A percentile compares a stretch with the other conserved stretches of the same genome.
Conservation (phyloP, 2,329 filamentous ascomycete genomes). For the Phialophora expanda region DNA sequence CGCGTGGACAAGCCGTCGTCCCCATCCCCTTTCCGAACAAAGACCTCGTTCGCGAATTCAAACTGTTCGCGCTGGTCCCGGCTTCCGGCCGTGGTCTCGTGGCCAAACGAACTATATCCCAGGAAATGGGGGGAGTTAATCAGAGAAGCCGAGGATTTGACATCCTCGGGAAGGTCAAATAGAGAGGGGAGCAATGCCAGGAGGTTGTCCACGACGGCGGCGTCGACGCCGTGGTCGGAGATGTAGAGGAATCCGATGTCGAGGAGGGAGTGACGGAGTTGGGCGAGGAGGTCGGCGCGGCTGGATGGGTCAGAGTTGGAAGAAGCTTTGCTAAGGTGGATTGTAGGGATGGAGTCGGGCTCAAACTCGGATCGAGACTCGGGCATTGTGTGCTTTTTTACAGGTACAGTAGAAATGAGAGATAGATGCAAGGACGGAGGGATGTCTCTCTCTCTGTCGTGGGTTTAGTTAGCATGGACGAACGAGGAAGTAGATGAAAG, state of each 20-base stretch:
- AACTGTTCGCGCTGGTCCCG: constrained; percentile 63
- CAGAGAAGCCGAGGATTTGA: constrained; percentile 39
- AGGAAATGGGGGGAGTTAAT: constrained; percentile 65
- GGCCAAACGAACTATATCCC: constrained; percentile 62
- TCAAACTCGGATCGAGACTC: background rate
- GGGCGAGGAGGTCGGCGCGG: constrained; percentile 22
- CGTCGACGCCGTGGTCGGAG: constrained; percentile 38
- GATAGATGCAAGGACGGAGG: background rate
- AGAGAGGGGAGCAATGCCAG: constrained; percentile 34
- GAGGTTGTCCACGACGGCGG: constrained; percentile 31
- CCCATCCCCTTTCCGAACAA: background rate
- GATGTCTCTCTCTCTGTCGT: background rate
- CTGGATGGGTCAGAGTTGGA: constrained; percentile 37
- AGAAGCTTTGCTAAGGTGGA: constrained; percentile 40
- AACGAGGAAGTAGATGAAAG: background rate
- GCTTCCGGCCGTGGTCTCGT: constrained; percentile 61
- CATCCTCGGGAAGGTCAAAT: constrained; percentile 35
- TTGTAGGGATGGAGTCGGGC: constrained; percentile 42
- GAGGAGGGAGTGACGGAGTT: constrained; percentile 36
- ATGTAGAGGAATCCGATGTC: constrained; percentile 42
- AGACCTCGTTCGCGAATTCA: constrained; percentile 61
- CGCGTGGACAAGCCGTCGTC: constrained; percentile 50
- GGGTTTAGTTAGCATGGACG: background rate
- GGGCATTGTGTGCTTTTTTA: background rate
- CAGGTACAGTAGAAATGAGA: background rate